These are phyloP conservation scores for Saccharomycopsis guyanensis DNA, from an alignment of 805 yeast species.

Conservation along the genomic window DNA sequence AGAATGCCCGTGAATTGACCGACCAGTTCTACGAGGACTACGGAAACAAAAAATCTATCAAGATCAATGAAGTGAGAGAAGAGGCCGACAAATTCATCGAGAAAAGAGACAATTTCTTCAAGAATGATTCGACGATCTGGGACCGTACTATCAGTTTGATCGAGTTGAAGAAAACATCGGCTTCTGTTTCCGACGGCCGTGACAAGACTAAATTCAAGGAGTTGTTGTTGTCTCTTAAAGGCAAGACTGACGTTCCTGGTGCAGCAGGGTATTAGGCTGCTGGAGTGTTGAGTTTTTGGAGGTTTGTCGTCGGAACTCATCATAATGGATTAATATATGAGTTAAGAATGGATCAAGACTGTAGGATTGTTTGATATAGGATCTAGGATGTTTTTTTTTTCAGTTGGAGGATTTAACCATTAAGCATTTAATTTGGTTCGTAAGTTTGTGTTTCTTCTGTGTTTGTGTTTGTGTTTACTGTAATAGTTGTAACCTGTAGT, in stretches of 20 bases:
- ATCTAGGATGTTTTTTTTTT: too few relatives aligned
- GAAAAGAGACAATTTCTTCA: constrained; percentile 21
- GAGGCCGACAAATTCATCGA: constrained; percentile 17
- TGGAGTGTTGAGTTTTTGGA: too few relatives aligned
- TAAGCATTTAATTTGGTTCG: too few relatives aligned
- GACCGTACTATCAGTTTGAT: constrained; percentile 19
- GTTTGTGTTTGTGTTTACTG: too few relatives aligned
- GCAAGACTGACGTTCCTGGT: constrained; percentile 68
- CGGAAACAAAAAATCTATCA: constrained; percentile 17
- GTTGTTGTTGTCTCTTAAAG: constrained; percentile 55
- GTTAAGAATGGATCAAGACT: too few relatives aligned
- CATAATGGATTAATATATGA: too few relatives aligned
- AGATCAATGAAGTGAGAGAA: constrained; percentile 17
- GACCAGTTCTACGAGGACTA: constrained; percentile 22
- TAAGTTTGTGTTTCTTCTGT: too few relatives aligned
- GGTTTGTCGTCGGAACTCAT: too few relatives aligned
- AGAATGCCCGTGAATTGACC: constrained; percentile 17
- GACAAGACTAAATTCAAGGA: constrained; percentile 68
- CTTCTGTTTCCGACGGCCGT: constrained; percentile 40
- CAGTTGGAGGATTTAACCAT: too few relatives aligned
- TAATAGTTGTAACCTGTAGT: too few relatives aligned
- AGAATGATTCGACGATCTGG: constrained; percentile 19
- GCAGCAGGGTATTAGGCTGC: constrained; percentile 53
- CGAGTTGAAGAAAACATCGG: constrained; percentile 24
- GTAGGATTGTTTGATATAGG: too few relatives aligned